phyloP scores from a whole-genome alignment of 805 yeast species.

The Soucietia sequanensis region DNA sequence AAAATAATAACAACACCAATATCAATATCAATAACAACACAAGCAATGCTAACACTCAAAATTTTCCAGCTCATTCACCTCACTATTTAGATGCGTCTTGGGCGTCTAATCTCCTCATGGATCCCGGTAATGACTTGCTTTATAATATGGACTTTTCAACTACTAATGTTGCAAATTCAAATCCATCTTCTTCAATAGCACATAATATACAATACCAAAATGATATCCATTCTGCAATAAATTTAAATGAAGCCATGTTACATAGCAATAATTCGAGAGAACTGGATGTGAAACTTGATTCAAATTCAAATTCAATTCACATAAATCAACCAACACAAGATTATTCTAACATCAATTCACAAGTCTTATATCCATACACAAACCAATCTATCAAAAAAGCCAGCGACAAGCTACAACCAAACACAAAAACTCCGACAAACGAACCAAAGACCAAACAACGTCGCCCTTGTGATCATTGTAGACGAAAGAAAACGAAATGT shows the following conservation, averaged over 20 bases:
- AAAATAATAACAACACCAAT: not conserved
- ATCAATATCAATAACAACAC: not conserved
- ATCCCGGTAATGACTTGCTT: conserved; percentile 26
- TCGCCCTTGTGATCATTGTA: conserved; percentile 82
- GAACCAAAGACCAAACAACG: conserved; percentile 38
- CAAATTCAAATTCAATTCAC: not conserved
- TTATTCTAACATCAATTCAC: not conserved
- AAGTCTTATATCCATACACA: not conserved
- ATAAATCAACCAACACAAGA: not conserved
- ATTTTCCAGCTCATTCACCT: not conserved
- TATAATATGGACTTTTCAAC: conserved; percentile 32
- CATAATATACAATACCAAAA: conserved; percentile 33
- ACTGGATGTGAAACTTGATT: no score
- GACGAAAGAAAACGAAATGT: conserved; percentile 78
- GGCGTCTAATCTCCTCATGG: conserved; percentile 35
- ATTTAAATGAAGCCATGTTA: conserved; percentile 2
- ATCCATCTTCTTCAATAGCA: conserved; percentile 8
- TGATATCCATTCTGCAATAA: conserved; percentile 15
- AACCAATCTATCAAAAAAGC: not conserved
- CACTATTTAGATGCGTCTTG: conserved; percentile 27
- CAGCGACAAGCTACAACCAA: no score
- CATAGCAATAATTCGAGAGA: conserved; percentile 6
- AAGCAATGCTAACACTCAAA: not conserved
- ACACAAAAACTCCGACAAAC: not conserved
- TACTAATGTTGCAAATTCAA: conserved; percentile 4